Conservation (phyloP, 2,329 filamentous ascomycete species). For the Thelonectria discophora region DNA sequence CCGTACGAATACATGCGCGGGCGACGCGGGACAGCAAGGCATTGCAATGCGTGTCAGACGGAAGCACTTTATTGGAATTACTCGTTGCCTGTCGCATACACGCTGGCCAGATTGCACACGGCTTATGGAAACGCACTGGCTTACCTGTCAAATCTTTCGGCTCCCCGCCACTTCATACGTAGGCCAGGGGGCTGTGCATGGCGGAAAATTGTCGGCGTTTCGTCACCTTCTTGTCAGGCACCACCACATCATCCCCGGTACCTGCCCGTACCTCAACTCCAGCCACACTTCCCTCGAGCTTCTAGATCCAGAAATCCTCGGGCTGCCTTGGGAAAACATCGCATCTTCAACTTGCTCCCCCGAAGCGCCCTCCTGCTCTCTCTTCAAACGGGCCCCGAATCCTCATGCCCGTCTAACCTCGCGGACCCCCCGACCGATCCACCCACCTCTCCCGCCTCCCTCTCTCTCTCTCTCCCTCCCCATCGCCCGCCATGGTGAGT, state of each 20-base stretch:
- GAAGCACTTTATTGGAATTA: neutral
- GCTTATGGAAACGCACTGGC: conserved; percentile 13
- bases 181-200: conserved; percentile 44
- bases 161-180: conserved; percentile 41
- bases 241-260: conserved; percentile 42
- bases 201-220: conserved; percentile 50
- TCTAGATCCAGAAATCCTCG: conserved; percentile 30
- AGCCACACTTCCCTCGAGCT: conserved; percentile 41
- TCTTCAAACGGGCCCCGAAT: conserved; percentile 24
- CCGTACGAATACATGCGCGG: neutral
- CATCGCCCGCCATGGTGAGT: conserved; percentile 47
- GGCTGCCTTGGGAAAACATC: conserved; percentile 33
- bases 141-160: conserved; percentile 3
- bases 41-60: neutral
- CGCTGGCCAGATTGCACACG: neutral
- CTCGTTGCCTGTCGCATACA: neutral
- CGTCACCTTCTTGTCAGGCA: conserved; percentile 47
- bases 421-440: conserved; percentile 25
- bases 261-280: conserved; percentile 26
- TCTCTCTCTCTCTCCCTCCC: conserved; percentile 32
- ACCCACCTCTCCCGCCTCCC: conserved; percentile 29
- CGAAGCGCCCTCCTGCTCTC: conserved; percentile 15
- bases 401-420: conserved; percentile 42
- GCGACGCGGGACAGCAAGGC: neutral
- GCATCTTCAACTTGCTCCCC: conserved; percentile 30